Evolutionary conservation across 2,329 filamentous ascomycete genomes (phyloP), one percentile per base, ranked within the genome.

Genomic region (Emericellopsis cladophorae): DNA sequence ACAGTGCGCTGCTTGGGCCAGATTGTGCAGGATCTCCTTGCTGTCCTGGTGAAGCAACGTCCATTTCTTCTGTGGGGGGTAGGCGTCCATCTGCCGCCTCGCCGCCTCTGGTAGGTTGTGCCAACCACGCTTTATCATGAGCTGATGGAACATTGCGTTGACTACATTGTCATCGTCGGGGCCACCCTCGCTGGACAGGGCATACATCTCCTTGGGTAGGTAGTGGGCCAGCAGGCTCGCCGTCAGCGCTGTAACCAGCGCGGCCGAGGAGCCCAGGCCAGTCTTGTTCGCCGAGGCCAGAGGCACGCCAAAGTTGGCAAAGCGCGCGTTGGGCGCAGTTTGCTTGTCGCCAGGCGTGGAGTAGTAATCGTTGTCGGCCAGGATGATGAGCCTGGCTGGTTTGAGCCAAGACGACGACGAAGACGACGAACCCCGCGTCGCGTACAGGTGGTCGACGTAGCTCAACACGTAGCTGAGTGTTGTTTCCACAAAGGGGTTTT

Each of bases 81-180:
- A 96, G 31, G 88, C 88, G 63, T 92, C 76, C 90, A 98, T 96
- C 66, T 96, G 92, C 46, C 90, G 75, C 50, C 84, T 79, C 24
- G 92, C 92, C 65, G 95, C 87, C 55, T 98, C 92, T 5, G 92
- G 92, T 48, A 98, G 68, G 60, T 93, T 93, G 65, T 95, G 92
- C 86, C 89, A 96, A 48, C 90, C 92, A 64, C 92, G 79, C 65
- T 95, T 95, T 55, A 94, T 85, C 92, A 98, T 96, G 48, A 98
- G 67, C 40, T 87, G 81, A 53, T 89, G 70, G 55, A 96, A 96
- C 68, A 95, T 85, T 54, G 89, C 80, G 57, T 96, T 87, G 36
- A 95, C 84, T 12, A 94, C 66, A 44, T 79, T 76, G 54, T 93
- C 87, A 57, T 93, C 84, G 40, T 79, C 74, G 14, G 87, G 87